Evolutionary conservation across 441 rosid species (phyloP), one percentile per base, ranked within the genome.

Genomic region (Corymbia citriodora): DNA sequence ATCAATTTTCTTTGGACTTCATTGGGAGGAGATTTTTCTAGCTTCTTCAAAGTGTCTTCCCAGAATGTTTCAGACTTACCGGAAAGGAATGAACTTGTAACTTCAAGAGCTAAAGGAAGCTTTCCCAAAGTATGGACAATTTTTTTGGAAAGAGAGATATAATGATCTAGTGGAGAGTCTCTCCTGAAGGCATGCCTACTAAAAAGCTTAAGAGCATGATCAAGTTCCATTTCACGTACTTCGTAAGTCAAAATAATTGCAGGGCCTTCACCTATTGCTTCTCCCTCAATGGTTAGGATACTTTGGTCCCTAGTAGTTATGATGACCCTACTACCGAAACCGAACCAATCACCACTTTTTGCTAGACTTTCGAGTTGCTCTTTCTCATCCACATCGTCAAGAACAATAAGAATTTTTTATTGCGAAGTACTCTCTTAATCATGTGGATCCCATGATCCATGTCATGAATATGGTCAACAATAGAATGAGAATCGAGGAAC

Each of bases 401-500:
- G 18, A 63, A 63, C 72, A 63, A 63, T 29, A 9, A 63, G 72
- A 29, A 63, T 4, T 70, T 70, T 17, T 18, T 70, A 9, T 17
- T 4, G 3, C 1, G 0, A 31, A 68, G 4, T 17, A 31, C 23
- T 68, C 21, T 31, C 4, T 68, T 1, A 31, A 68, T 68, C 79
- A 16, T 68, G 2, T 16, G 1, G 23, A 1, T 2, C 45, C 79
- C 79, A 9, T 68, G 11, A 31, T 68, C 33, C 13, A 2, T 0
- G 2, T 68, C 21, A 1, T 68, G 0, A 33, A 31, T 68, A 11
- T 16, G 33, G 33, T 33, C 33, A 33, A 33, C 0, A 6, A 15
- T 31, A 1, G 40, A 68, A 68, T 0, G 2, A 31, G 12, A 4
- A 2, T n/a, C 10, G 0, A 3, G 6, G 12, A 68, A n/a, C 3